Conservation (phyloP, 2,329 filamentous ascomycete species). For the Endothia cerciana region DNA sequence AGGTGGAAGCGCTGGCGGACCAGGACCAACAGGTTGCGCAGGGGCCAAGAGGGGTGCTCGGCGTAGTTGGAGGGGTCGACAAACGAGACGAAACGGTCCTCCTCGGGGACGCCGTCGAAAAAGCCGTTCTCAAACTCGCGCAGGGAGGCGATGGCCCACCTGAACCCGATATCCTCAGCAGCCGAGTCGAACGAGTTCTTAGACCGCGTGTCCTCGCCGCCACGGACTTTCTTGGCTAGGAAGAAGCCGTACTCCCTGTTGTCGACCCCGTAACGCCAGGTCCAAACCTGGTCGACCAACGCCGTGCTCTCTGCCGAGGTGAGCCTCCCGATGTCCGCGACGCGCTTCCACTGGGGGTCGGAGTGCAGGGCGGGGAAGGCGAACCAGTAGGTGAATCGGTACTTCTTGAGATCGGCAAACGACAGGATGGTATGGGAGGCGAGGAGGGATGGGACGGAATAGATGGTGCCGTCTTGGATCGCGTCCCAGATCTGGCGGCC, state of each 20-base stretch:
- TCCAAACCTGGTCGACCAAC: conserved; percentile 81
- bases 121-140: conserved; percentile 84
- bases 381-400: conserved; percentile 98
- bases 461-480: conserved; percentile 94
- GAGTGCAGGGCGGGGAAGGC: conserved; percentile 93
- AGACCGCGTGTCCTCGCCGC: conserved; percentile 38
- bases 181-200: conserved; percentile 55
- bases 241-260: conserved; percentile 92
- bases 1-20: conserved; percentile 82
- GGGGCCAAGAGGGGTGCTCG: conserved; percentile 86
- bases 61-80: conserved; percentile 91
- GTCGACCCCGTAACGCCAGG: conserved; percentile 84
- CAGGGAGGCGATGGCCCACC: conserved; percentile 78
- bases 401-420: conserved; percentile 96
- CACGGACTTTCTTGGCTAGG: conserved; percentile 76
- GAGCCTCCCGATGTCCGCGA: conserved; percentile 59
- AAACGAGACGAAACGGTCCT: conserved; percentile 84
- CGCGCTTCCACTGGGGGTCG: conserved; percentile 77
- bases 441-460: conserved; percentile 89
- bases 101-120: conserved; percentile 71
- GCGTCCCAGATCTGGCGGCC: conserved; percentile 94
- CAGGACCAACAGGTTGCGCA: conserved; percentile 86
- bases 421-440: conserved; percentile 88
- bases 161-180: conserved; percentile 61
- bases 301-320: conserved; percentile 72